Conservation (phyloP, 345 rosid species). For the Salix suchowensis region DNA sequence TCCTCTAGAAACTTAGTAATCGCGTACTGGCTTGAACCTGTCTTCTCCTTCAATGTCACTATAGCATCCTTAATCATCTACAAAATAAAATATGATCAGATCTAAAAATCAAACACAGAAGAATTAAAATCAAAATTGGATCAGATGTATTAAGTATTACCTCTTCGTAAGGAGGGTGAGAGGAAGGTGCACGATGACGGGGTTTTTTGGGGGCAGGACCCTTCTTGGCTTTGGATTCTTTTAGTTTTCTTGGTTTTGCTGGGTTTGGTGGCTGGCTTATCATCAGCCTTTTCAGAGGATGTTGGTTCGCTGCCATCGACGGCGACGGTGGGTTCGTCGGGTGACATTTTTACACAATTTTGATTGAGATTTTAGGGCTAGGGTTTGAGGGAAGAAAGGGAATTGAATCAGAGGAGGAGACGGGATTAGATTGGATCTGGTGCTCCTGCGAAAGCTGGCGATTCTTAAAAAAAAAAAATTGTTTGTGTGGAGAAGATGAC, state of each 20-base stretch:
- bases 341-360: conserved; percentile 27
- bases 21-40: conserved; percentile 86
- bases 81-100: conserved; percentile 4
- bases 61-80: conserved; percentile 83
- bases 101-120: background rate
- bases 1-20: conserved; percentile 75
- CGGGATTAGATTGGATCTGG: conserved; percentile 14
- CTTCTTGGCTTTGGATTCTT: conserved; percentile 47
- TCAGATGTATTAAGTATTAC: conserved; percentile 13
- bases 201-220: conserved; percentile 42
- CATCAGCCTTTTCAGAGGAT: conserved; percentile 23
- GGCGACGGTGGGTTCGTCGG: conserved; percentile 45
- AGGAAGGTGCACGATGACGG: conserved; percentile 10
- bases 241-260: conserved; percentile 43
- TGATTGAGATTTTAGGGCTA: background rate
- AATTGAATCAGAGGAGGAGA: background rate
- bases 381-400: background rate
- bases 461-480: too few species aligned
- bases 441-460: background rate
- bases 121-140: background rate
- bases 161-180: conserved; percentile 78
- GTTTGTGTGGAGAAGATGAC: background rate
- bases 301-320: conserved; percentile 27
- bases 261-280: conserved; percentile 33
- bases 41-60: conserved; percentile 64